Conservation (phyloP, 176 grass and related monocot species). For the Bolboschoenus planiculmis region DNA sequence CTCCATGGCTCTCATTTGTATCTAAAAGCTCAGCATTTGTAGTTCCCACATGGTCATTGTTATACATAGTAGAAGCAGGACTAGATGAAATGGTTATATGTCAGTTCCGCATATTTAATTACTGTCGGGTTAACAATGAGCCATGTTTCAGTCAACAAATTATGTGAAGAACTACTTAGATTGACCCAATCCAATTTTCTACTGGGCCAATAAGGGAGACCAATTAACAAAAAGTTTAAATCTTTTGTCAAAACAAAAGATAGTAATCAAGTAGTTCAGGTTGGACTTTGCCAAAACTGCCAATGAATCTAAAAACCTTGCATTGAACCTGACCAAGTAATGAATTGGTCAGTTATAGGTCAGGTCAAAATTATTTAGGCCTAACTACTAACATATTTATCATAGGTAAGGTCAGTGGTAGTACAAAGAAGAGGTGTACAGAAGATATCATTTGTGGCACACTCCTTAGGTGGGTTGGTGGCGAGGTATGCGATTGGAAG, state of each 20-base stretch:
- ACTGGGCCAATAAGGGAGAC: not conserved
- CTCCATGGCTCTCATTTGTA: not conserved
- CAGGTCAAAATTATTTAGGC: not conserved
- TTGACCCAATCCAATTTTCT: not conserved
- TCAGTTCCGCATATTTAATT: not conserved
- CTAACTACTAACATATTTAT: conserved; percentile 22
- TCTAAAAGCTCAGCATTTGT: not conserved
- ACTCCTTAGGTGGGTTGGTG: conserved; percentile 92
- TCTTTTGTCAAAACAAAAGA: not conserved
- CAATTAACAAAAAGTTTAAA: not conserved
- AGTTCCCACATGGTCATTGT: not conserved
- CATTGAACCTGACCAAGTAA: not conserved
- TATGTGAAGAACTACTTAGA: not conserved
- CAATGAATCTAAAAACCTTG: not conserved
- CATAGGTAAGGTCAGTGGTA: conserved; percentile 82
- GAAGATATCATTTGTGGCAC: conserved; percentile 95
- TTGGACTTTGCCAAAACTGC: not conserved
- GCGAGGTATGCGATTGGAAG: conserved; percentile 89
- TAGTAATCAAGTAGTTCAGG: not conserved
- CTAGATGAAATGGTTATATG: not conserved
- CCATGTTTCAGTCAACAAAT: not conserved
- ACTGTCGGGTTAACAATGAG: not conserved
- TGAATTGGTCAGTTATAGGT: not conserved
- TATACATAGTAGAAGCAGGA: not conserved
- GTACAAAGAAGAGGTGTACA: conserved; percentile 67